These are phyloP conservation scores for Henckelia pumila DNA, from an alignment of 257 asterid species.

Conservation along the genomic window DNA sequence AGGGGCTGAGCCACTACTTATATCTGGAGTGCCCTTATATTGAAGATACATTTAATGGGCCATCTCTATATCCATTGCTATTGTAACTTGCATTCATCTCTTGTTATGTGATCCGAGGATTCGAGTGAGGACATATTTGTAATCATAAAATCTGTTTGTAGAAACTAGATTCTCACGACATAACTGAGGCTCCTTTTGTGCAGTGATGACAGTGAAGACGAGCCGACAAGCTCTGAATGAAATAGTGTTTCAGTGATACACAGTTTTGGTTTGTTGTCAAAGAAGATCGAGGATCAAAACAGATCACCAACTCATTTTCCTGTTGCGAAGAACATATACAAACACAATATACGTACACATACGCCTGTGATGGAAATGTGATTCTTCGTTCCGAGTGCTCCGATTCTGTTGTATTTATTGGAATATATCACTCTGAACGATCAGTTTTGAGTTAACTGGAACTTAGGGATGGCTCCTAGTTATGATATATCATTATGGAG, in stretches of 20 bases:
- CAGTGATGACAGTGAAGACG: constrained; percentile 80
- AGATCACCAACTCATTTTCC: background rate
- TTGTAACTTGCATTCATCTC: too few species aligned
- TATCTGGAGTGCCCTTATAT: too few species aligned
- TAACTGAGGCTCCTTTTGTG: constrained; percentile 23
- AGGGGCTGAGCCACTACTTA: too few species aligned
- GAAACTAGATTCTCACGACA: background rate
- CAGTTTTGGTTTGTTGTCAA: background rate
- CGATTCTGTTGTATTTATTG: constrained; percentile 20
- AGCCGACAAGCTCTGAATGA: constrained; percentile 33
- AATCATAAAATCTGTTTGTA: background rate
- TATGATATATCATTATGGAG: too few species aligned
- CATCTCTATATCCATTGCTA: too few species aligned
- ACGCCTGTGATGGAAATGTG: constrained; percentile 7
- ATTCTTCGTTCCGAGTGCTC: constrained; percentile 8
- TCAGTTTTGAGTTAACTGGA: too few species aligned
- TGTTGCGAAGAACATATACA: constrained; percentile 1
- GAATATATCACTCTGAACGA: background rate
- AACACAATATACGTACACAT: too few species aligned
- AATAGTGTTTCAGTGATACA: background rate
- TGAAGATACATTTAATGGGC: too few species aligned
- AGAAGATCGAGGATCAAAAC: background rate
- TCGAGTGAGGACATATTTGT: too few species aligned
- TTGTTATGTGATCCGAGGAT: too few species aligned
- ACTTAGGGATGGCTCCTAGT: too few species aligned